Conservation (phyloP, 352 stramenopile species). For the Achlya hypogyna region DNA sequence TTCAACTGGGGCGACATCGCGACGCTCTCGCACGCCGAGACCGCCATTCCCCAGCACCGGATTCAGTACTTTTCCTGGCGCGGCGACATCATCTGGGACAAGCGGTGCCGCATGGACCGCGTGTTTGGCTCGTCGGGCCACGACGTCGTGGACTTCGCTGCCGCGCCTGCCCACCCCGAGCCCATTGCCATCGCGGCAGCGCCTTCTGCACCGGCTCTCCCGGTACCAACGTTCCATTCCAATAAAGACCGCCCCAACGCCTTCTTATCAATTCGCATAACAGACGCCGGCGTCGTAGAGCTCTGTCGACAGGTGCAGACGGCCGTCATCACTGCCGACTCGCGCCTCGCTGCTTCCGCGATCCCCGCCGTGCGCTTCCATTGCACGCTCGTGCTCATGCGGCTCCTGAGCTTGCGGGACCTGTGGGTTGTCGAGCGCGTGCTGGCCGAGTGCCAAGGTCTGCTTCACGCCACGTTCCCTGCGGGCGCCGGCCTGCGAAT, state of each 20-base stretch:
- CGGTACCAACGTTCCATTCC: constrained; percentile 12
- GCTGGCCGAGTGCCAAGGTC: not conserved
- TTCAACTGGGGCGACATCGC: constrained; percentile 21
- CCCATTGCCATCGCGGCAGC: not conserved
- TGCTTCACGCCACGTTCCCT: not conserved
- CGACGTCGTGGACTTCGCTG: not conserved
- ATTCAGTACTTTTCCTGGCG: constrained; percentile 23
- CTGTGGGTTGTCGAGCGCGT: not conserved
- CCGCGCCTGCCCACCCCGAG: too few species aligned
- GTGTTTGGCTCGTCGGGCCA: constrained; percentile 20
- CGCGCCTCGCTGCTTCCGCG: not conserved
- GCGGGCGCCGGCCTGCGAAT: not conserved
- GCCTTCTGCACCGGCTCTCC: not conserved
- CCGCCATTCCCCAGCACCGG: constrained; percentile 18
- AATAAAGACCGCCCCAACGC: constrained; percentile 18
- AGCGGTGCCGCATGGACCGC: constrained; percentile 14
- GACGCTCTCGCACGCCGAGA: constrained; percentile 10
- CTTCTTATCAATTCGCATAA: constrained; percentile 17
- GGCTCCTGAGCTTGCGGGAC: not conserved
- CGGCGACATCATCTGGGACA: constrained; percentile 20
- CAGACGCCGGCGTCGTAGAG: not conserved
- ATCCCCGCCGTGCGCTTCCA: not conserved
- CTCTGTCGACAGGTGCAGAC: not conserved
- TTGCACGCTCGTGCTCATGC: constrained; percentile 11
- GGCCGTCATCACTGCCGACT: not conserved